A percentile compares a stretch with the other conserved stretches of the same genome.
phyloP scores from a whole-genome alignment of 2,329 filamentous ascomycete genomes.

The Venturia oleaginea region DNA sequence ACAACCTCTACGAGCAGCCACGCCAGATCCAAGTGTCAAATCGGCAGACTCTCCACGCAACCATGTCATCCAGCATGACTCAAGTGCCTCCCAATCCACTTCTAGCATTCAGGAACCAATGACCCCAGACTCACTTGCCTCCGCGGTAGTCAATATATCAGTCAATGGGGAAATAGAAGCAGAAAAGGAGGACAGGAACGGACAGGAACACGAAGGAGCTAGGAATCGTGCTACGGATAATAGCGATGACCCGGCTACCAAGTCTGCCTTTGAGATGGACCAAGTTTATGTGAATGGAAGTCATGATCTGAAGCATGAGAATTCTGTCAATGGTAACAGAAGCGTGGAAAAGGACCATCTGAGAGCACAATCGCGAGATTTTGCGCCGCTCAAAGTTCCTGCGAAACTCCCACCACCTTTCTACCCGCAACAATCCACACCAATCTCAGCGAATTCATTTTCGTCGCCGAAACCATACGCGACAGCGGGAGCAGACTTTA shows the following conservation, averaged over 20 bases:
- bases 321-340: not conserved
- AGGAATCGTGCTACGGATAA: not conserved
- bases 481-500: not conserved
- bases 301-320: not conserved
- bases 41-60: conserved; percentile 1
- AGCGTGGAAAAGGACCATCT: not conserved
- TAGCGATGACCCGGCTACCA: not conserved
- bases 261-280: not conserved
- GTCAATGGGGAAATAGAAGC: not conserved
- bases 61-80: not conserved
- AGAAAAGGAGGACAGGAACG: not conserved
- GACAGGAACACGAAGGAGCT: not conserved
- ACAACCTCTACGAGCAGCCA: not conserved
- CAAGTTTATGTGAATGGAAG: not conserved
- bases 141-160: not conserved
- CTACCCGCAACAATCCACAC: not conserved
- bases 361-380: not conserved
- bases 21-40: not conserved
- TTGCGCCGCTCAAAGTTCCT: not conserved
- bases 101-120: conserved; percentile 4
- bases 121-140: conserved; percentile 10
- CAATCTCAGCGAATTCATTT: not conserved
- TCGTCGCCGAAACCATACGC: not conserved
- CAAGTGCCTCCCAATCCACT: not conserved
- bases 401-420: conserved; percentile 1